Evolutionary conservation across 768 basidiomycete genomes (phyloP), one percentile per base, ranked within the genome.

Genomic region (Xerocomellus dryophilus): DNA sequence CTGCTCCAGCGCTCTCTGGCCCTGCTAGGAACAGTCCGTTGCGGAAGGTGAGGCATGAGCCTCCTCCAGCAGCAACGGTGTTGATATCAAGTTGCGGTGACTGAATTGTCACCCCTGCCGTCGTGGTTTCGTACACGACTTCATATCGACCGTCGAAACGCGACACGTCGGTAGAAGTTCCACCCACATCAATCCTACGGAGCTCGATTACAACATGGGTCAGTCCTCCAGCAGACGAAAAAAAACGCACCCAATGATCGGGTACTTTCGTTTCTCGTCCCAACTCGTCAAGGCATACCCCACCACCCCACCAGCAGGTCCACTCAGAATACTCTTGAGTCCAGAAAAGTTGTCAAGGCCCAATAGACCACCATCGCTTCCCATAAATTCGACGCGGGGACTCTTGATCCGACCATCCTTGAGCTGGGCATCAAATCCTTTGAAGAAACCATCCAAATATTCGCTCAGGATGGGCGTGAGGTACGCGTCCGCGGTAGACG

Each of bases 51-150:
- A 98, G 74, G 61, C 94, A 88, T 1, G 90, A 92, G 0, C 95
- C 96, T 41, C 95, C 95, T 3, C 96, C 95, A 1, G 96, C 95
- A 7, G 95, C 95, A 44, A 97, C 93, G 6, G 92, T 93, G 67
- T 96, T 96, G 70, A 98, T 95, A 63, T 97, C 94, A 17, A 98
- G 80, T 61, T 96, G 93, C 0, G 94, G 92, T 1, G 87, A 88
- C 66, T 95, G 92, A 47, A 98, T 91, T 0, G 89, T 89, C 18
- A 97, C 87, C 1, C 94, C 93, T 0, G 95, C 95, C 0, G 95
- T 98, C 0, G 94, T 96, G 0, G 95, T 94, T 69, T 98, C 95
- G 64, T 93, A 96, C 3, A 96, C 92, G 17, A 92, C 80, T 67
- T 98, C 94, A 65, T 93, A 94, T 31, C 88, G 78, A 0, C 94